Conservation (phyloP, 164 flowering plant species). For the Santalum album region DNA sequence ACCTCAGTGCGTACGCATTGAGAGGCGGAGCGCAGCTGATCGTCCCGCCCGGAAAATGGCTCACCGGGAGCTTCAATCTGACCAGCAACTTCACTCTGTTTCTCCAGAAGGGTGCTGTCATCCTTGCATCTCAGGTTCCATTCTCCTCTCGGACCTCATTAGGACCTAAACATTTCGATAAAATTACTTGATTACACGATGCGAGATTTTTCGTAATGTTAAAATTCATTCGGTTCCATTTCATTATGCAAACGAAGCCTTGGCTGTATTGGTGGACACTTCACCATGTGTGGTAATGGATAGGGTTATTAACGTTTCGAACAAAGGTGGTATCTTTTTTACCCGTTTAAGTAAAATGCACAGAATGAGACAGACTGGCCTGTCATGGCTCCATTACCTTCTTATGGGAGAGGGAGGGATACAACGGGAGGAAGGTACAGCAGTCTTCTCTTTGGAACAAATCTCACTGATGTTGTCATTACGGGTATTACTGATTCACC, state of each 20-base stretch:
- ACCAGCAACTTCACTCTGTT: background rate
- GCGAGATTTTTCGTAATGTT: too few species aligned
- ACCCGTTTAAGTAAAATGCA: background rate
- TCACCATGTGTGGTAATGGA: background rate
- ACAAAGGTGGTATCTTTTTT: too few species aligned
- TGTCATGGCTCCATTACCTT: background rate
- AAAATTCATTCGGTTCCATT: too few species aligned
- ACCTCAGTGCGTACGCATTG: background rate
- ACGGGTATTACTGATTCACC: background rate
- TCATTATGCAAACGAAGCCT: too few species aligned
- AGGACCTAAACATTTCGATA: too few species aligned
- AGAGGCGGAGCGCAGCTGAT: background rate
- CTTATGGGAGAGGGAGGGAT: slow-evolving; percentile 1
- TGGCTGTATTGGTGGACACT: too few species aligned
- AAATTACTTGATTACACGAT: too few species aligned
- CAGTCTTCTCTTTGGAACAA: background rate
- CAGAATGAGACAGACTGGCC: background rate
- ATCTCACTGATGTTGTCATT: background rate
- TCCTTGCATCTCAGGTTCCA: background rate
- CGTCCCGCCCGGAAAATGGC: background rate
- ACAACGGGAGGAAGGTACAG: background rate
- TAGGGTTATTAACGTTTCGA: too few species aligned
- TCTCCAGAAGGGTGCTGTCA: background rate
- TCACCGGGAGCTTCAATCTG: background rate
- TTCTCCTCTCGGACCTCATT: background rate